Conservation (phyloP, 805 yeast species). For the Kluyveromyces aestuarii region DNA sequence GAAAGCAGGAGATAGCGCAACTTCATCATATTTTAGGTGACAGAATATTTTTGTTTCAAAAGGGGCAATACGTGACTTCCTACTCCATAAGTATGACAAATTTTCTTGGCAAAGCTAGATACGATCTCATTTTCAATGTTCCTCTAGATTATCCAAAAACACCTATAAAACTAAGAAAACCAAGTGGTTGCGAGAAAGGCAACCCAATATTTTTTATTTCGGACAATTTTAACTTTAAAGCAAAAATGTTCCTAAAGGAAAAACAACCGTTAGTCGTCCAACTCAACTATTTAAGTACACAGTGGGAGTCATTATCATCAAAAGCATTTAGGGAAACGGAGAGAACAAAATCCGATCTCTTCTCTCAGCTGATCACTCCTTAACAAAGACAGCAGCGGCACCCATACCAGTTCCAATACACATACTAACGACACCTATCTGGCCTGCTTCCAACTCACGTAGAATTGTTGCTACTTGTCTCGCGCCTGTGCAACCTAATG, state of each 20-base stretch:
- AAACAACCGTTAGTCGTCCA: constrained; percentile 16
- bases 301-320: constrained; percentile 8
- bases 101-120: constrained; percentile 3
- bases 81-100: constrained; percentile 11
- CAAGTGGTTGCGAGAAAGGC: neutral
- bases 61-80: constrained; percentile 15
- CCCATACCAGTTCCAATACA: constrained; percentile 99
- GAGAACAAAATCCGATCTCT: constrained; percentile 11
- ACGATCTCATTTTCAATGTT: constrained; percentile 11
- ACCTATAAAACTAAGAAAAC: constrained; percentile 12
- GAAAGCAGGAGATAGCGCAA: constrained; percentile 12
- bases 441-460: constrained; percentile 68
- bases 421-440: constrained; percentile 90
- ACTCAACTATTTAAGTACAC: constrained; percentile 17
- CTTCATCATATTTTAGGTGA: constrained; percentile 12
- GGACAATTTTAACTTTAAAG: constrained; percentile 17
- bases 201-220: constrained; percentile 5
- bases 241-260: constrained; percentile 7
- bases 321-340: constrained; percentile 11
- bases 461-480: constrained; percentile 86
- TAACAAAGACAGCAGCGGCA: constrained; percentile 80
- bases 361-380: constrained; percentile 42
- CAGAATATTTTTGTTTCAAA: constrained; percentile 13
- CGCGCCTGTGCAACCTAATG: constrained; percentile 85
- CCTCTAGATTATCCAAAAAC: constrained; percentile 21